Percentiles rank a stretch among this genome's conserved stretches.
Evolutionary conservation across 257 asterid genomes (phyloP).

Genomic region (Sherardia arvensis): DNA sequence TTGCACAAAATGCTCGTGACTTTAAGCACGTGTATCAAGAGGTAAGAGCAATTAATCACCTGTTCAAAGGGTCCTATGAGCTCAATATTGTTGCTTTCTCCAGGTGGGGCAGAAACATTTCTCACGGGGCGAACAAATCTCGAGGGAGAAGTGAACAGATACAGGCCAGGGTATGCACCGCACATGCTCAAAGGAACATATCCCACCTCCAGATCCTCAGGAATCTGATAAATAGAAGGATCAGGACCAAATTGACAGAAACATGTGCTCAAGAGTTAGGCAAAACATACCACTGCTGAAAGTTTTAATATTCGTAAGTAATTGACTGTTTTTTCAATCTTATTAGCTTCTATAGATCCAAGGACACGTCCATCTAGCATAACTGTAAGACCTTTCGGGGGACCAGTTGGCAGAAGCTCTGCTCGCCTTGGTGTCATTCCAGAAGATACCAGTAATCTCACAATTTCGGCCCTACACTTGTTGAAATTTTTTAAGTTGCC

Average conservation of each 20-base stretch:
- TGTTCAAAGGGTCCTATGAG: conserved; percentile 76
- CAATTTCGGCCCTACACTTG: conserved; percentile 48
- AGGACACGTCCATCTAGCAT: conserved; percentile 88
- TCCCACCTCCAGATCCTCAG: conserved; percentile 95
- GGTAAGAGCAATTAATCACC: conserved; percentile 1
- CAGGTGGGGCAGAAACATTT: conserved; percentile 49
- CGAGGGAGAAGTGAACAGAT: conserved; percentile 73
- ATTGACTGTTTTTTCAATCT: conserved; percentile 54
- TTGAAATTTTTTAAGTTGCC: conserved; percentile 67
- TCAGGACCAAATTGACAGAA: conserved; percentile 7
- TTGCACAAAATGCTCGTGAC: background rate
- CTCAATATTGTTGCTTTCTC: conserved; percentile 62
- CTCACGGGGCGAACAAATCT: conserved; percentile 92
- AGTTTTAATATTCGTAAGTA: conserved; percentile 72
- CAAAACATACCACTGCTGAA: conserved; percentile 42
- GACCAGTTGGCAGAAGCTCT: conserved; percentile 69
- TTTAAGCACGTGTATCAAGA: background rate
- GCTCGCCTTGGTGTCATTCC: conserved; percentile 85
- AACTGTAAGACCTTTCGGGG: conserved; percentile 80
- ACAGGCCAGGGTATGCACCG: conserved; percentile 90
- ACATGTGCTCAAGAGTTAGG: background rate
- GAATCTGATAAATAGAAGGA: conserved; percentile 43
- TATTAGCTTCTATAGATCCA: conserved; percentile 58
- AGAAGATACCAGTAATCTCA: conserved; percentile 40
- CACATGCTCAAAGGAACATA: conserved; percentile 85